These are phyloP conservation scores for Phytophthora agathidicida DNA, from an alignment of 352 stramenopile species.

Conservation along the genomic window DNA sequence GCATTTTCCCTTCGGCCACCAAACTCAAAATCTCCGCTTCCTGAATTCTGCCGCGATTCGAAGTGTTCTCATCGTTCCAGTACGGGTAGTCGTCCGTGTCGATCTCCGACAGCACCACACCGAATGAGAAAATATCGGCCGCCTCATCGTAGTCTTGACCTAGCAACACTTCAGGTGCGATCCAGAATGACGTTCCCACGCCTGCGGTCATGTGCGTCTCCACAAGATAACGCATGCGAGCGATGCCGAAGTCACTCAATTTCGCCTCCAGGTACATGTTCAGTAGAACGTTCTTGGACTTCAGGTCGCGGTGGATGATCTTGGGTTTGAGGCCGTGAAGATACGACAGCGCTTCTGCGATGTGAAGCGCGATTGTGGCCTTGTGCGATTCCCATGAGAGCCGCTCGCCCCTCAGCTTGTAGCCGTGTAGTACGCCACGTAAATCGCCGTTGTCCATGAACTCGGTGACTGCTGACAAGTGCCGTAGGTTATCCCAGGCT, in stretches of 20 bases:
- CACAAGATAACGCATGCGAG: conserved; percentile 38
- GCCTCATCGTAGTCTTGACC: conserved; percentile 57
- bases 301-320: conserved; percentile 54
- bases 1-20: conserved; percentile 35
- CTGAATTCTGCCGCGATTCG: conserved; percentile 37
- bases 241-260: conserved; percentile 72
- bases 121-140: conserved; percentile 64
- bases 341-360: conserved; percentile 57
- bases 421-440: conserved; percentile 46
- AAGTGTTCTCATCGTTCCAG: conserved; percentile 39
- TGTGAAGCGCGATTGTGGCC: conserved; percentile 49
- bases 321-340: conserved; percentile 57
- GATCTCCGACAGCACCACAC: conserved; percentile 61
- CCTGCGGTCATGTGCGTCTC: conserved; percentile 50
- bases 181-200: conserved; percentile 49
- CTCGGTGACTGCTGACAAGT: conserved; percentile 58
- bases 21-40: conserved; percentile 43
- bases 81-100: conserved; percentile 54
- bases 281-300: conserved; percentile 57
- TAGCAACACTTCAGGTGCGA: conserved; percentile 63
- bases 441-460: conserved; percentile 67
- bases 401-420: conserved; percentile 38
- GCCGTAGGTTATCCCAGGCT: conserved; percentile 45
- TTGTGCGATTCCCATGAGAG: conserved; percentile 56
- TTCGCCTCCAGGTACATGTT: conserved; percentile 69